phyloP scores from a whole-genome alignment of 2,329 filamentous ascomycete genomes.

The Blastomyces percursus region DNA sequence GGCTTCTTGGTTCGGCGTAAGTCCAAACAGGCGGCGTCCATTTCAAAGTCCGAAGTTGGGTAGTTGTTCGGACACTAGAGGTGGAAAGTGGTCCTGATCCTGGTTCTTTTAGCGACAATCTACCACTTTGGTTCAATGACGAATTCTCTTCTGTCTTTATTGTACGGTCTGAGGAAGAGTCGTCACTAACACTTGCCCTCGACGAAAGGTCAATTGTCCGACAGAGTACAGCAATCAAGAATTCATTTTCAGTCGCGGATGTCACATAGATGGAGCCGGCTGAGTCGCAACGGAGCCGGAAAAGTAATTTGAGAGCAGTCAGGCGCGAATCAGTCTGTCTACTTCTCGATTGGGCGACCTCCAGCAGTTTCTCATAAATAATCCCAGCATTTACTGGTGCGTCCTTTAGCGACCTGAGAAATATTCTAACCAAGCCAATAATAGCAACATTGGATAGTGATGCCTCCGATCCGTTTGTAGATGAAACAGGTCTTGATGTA shows the following conservation, averaged over 20 bases:
- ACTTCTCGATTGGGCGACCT: constrained; percentile 49
- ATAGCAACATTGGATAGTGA: constrained; percentile 53
- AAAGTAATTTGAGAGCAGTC: constrained; percentile 65
- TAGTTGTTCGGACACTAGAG: constrained; percentile 25
- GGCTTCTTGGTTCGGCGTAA: constrained; percentile 42
- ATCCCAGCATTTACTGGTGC: constrained; percentile 54
- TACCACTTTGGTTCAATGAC: constrained; percentile 18
- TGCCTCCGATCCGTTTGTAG: constrained; percentile 22
- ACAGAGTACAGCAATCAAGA: constrained; percentile 60
- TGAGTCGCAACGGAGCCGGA: constrained; percentile 73
- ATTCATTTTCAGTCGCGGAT: constrained; percentile 58
- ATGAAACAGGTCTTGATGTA: constrained; percentile 24
- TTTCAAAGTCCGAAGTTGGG: constrained; percentile 25
- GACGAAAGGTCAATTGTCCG: constrained; percentile 47
- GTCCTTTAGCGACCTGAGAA: constrained; percentile 59
- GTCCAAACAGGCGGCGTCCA: constrained; percentile 44
- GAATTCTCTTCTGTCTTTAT: constrained; percentile 29
- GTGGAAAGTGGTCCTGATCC: constrained; percentile 22
- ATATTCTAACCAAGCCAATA: constrained; percentile 61
- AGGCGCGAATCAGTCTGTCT: constrained; percentile 60
- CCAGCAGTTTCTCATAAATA: constrained; percentile 53
- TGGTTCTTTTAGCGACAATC: constrained; percentile 24
- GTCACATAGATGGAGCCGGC: constrained; percentile 64
- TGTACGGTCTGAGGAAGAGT: constrained; percentile 26
- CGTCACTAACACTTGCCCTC: constrained; percentile 35